phyloP scores from a whole-genome alignment of 1,284 basidiomycete species.

The Naganishia liquefaciens region DNA sequence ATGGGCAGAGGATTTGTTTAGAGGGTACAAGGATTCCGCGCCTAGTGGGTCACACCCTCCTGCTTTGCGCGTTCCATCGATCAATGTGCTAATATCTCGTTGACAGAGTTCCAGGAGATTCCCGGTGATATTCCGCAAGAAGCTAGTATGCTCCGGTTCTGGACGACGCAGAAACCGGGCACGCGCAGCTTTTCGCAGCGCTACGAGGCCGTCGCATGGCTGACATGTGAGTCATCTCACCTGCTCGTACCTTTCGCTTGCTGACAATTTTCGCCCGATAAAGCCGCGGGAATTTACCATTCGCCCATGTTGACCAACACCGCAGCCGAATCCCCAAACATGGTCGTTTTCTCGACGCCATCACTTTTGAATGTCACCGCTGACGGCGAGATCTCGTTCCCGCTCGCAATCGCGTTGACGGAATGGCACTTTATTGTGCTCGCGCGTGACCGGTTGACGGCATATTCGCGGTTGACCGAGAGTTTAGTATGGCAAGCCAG shows the following conservation, averaged over 20 bases:
- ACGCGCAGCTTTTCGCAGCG: conserved; percentile 53
- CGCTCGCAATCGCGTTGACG: conserved; percentile 20
- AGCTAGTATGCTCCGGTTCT: conserved; percentile 69
- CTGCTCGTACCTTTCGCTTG: conserved; percentile 10
- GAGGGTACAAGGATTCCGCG: conserved; percentile 67
- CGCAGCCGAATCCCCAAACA: conserved; percentile 41
- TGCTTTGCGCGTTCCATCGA: conserved; percentile 32
- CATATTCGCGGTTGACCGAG: conserved; percentile 78
- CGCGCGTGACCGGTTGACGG: conserved; percentile 76
- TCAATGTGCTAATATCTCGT: conserved; percentile 4
- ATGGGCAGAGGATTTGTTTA: conserved; percentile 72
- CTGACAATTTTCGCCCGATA: conserved; percentile 5
- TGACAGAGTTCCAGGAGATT: conserved; percentile 54
- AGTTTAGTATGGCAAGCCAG: conserved; percentile 79
- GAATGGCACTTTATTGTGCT: conserved; percentile 51
- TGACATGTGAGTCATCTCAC: conserved; percentile 65
- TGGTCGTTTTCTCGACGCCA: conserved; percentile 16
- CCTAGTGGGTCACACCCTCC: conserved; percentile 80
- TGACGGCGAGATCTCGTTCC: not conserved
- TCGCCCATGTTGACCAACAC: conserved; percentile 57
- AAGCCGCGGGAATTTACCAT: conserved; percentile 81
- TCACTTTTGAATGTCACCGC: not conserved
- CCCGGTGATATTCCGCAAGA: conserved; percentile 76
- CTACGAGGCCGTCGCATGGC: conserved; percentile 73
- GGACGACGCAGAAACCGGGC: conserved; percentile 62